A percentile compares a stretch with the other conserved stretches of the same genome.
Evolutionary conservation across 176 grass and related monocot species (phyloP).

Genomic region (Aegilops tauschii): DNA sequence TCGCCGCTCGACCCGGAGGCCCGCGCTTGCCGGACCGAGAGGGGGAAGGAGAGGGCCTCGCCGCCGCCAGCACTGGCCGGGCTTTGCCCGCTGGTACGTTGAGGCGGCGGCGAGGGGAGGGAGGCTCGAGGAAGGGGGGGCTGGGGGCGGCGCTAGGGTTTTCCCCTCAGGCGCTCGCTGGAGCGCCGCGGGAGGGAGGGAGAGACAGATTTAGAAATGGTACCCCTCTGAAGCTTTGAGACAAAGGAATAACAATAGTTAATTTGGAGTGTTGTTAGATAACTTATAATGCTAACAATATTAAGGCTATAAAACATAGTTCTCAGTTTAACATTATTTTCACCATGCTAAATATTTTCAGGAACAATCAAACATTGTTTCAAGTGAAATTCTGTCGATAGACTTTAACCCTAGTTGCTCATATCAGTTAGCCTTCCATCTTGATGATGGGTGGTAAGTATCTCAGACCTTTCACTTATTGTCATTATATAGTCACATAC

Average conservation of each 20-base stretch:
- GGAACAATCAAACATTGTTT: conserved; percentile 89
- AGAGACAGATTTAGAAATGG: too few species aligned
- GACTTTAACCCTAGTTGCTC: conserved; percentile 76
- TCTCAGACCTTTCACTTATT: conserved; percentile 3
- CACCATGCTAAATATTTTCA: conserved; percentile 33
- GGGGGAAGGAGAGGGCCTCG: too few species aligned
- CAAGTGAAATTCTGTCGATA: conserved; percentile 68
- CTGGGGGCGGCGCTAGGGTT: too few species aligned
- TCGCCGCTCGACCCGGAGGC: too few species aligned
- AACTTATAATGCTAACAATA: neutral
- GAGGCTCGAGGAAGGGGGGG: too few species aligned
- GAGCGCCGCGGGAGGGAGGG: too few species aligned
- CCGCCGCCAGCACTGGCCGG: too few species aligned
- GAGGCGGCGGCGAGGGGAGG: too few species aligned
- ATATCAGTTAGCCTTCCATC: conserved; percentile 85
- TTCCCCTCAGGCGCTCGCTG: too few species aligned
- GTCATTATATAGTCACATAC: conserved; percentile 6
- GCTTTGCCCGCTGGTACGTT: too few species aligned
- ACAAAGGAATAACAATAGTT: neutral
- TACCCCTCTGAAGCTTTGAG: neutral
- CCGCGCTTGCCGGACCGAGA: too few species aligned
- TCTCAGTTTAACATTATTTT: conserved; percentile 8
- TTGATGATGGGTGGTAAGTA: conserved; percentile 87
- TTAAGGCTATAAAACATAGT: neutral
- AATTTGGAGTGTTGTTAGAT: neutral